Evolutionary conservation across 192 early-diverging fungal genomes (phyloP), one percentile per base, ranked within the genome.

Genomic region (Linnemannia zychae): DNA sequence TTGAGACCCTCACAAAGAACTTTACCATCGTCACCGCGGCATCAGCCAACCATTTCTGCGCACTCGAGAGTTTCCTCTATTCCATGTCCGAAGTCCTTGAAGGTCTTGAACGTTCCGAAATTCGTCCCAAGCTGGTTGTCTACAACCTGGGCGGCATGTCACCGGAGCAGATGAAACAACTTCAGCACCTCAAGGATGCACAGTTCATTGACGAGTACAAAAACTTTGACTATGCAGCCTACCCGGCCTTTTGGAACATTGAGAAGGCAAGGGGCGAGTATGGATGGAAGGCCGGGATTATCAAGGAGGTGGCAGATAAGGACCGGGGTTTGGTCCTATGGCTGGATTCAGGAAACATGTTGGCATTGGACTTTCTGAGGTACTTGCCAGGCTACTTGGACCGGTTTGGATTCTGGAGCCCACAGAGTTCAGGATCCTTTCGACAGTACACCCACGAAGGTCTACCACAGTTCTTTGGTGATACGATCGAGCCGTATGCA

Each of bases 221-320:
- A 44, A 71, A 71, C 33, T 91, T 92, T 71, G 80, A 92, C 36
- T 90, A 89, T 46, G 49, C 83, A 13, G 67, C 67, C 18, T 92
- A 91, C 65, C 91, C 91, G 0, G 13, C 20, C 13, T 92, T 91
- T 77, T 92, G 90, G 89, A 79, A 92, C 74, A 84, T 91, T 37
- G 48, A 72, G 3, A 24, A 71, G 11, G 78, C 74, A 16, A 78
- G 89, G 7, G 91, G 91, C 28, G 87, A 92, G 67, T 92, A 92
- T 52, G 91, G 84, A 12, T 92, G 91, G 91, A 92, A 92, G 53
- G 88, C 89, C 0, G 90, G 87, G 9, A 91, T 92, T 50, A 80
- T 92, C 49, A 83, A 90, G 50, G 91, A 92, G 46, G 85, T 88
- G 1, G 81, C 82, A 0, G 76, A 84, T 40, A 73, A 83, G 44